Base-by-base conservation (phyloP, 257 asterid species). In the Penstemon eatonii region DNA sequence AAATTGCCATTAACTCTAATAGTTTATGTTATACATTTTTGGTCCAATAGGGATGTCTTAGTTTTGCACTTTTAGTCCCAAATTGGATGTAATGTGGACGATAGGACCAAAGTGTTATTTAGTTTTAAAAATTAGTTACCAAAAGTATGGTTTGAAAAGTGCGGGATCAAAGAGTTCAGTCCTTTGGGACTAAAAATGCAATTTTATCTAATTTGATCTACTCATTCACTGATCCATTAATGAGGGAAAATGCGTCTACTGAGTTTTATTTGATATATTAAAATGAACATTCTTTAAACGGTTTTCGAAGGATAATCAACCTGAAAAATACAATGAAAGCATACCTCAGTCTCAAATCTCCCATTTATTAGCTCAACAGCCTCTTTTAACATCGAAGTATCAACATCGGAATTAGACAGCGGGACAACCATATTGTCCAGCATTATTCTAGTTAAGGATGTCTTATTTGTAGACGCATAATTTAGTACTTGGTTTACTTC, bases 381-480 rank as follows among this genome's bases (percentile, higher is more conserved):
- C 65, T 91, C 87, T 82, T 79, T 76, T 61, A 94, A 97, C 99
- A 94, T 89, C 77, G 97, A 87, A 60, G 89, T 87, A 64, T 91
- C 96, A 47, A 91, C 73, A 69, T 83, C 91, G 53, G 96, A 96
- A 52, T 91, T 60, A 47, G 90, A 73, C 75, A 89, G 80, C 10
- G 99, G 99, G 68, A 89, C 87, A 41, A 91, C 96, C 99, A 94
- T 91, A 80, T 94, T 94, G 73, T 94, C 99, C 68, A 94, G 82
- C 99, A 91, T 91, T 80, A 94, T 87, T 79, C 97, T 87, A 44
- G 86, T 83, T 74, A 91, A 73, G 50, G 85, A 82, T 37, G 96
- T 84, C 76, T 84, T 84, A 45, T 81, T 74, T 60, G 83, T 75
- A 67, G 97, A 82, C 74, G 97, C 95, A 74, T 91, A 94, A 40